Percentiles rank a stretch among this genome's conserved stretches.
Conservation (phyloP, 306 rosid genomes). For the Neltuma alba region DNA sequence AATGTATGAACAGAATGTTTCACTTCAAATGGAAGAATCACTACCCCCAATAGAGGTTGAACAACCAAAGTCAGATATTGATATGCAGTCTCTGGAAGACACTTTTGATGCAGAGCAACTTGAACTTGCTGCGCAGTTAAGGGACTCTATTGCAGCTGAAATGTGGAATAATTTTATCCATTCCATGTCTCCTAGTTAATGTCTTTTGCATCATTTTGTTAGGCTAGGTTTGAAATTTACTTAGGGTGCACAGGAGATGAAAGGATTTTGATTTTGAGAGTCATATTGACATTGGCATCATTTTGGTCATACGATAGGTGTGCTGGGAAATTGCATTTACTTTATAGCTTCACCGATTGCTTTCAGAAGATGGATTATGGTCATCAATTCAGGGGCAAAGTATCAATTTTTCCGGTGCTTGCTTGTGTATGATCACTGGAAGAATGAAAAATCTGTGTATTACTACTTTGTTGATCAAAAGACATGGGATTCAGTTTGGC, state of each 20-base stretch:
- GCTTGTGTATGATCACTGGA: conserved; percentile 1
- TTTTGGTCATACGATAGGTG: conserved; percentile 48
- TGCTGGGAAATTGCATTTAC: conserved; percentile 23
- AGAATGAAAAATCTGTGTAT: background rate
- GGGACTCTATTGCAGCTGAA: conserved; percentile 71
- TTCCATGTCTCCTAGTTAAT: conserved; percentile 44
- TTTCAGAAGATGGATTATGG: conserved; percentile 14
- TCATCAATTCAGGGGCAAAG: background rate
- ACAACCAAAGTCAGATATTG: conserved; percentile 34
- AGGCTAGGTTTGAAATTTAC: conserved; percentile 41
- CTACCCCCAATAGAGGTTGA: conserved; percentile 48
- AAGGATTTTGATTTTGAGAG: conserved; percentile 30
- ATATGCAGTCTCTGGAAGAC: conserved; percentile 44
- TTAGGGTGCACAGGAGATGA: conserved; percentile 27
- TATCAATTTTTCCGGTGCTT: conserved; percentile 3
- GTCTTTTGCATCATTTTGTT: conserved; percentile 26
- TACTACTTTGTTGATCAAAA: conserved; percentile 4
- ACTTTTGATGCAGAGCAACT: conserved; percentile 54
- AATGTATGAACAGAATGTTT: conserved; percentile 52
- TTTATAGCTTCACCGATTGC: conserved; percentile 15
- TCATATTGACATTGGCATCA: conserved; percentile 44
- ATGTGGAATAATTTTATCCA: conserved; percentile 76
- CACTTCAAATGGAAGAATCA: conserved; percentile 51
- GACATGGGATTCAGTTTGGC: too few species aligned
- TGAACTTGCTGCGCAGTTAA: conserved; percentile 49